Conservation (phyloP, 305 asterid species). For the Fraxinus angustifolia region DNA sequence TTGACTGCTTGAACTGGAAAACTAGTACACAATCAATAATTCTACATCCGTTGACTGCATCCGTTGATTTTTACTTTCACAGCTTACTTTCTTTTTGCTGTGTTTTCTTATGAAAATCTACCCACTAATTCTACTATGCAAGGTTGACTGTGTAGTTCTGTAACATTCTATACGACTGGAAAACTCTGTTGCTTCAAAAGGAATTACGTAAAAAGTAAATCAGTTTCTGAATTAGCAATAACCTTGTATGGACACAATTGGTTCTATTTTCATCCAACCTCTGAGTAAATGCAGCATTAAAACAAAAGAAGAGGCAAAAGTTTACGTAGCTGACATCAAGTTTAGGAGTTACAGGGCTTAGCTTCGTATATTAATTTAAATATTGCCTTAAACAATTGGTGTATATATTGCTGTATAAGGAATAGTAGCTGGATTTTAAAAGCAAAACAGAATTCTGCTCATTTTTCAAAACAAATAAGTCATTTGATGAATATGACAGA, state of each 20-base stretch:
- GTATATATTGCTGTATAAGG: background rate
- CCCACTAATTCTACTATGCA: background rate
- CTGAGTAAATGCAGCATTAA: background rate
- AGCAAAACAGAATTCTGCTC: background rate
- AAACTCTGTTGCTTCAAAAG: background rate
- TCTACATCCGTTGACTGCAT: background rate
- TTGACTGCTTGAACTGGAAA: background rate
- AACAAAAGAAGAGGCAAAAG: background rate
- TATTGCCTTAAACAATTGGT: background rate
- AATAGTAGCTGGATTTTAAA: background rate
- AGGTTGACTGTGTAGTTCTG: background rate
- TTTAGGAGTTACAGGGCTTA: background rate
- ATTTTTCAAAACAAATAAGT: background rate
- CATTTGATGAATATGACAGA: background rate
- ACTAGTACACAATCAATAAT: background rate
- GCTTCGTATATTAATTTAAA: background rate
- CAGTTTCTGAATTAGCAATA: background rate
- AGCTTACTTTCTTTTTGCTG: background rate
- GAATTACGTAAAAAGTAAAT: background rate
- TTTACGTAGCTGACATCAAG: background rate
- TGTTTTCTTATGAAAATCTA: background rate
- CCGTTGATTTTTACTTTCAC: background rate
- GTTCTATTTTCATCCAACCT: background rate
- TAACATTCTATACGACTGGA: background rate
- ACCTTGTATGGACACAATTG: background rate